Evolutionary conservation across 2,329 filamentous ascomycete genomes (phyloP).

Genomic region (Aspergillus tanneri): DNA sequence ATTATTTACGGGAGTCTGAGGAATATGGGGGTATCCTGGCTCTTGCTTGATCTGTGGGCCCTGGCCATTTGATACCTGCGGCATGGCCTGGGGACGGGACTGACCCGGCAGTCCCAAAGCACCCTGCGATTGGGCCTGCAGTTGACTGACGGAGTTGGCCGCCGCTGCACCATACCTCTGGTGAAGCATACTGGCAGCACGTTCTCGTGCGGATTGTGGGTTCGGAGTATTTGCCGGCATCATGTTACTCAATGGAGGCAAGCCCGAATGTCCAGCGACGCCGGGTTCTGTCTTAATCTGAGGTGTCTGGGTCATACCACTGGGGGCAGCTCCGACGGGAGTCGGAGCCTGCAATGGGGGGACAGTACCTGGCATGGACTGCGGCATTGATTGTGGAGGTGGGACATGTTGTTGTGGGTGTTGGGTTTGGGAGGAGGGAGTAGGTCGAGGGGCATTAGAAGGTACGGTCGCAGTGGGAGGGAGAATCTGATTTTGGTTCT

Average conservation of each 20-base stretch:
- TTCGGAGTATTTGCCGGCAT: slow-evolving; percentile 38
- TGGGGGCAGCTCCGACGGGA: slow-evolving; percentile 19
- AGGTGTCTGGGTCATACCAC: slow-evolving; percentile 34
- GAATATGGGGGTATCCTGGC: slow-evolving; percentile 35
- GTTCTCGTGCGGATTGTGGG: slow-evolving; percentile 54
- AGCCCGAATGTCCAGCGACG: slow-evolving; percentile 36
- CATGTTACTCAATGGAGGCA: slow-evolving; percentile 38
- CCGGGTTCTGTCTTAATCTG: slow-evolving; percentile 57
- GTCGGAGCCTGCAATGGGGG: slow-evolving; percentile 27
- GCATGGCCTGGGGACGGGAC: slow-evolving; percentile 28
- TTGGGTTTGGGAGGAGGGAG: slow-evolving; percentile 29
- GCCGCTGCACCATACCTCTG: slow-evolving; percentile 47
- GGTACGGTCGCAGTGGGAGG: slow-evolving; percentile 42
- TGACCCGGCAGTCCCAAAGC: slow-evolving; percentile 38
- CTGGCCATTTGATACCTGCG: slow-evolving; percentile 40
- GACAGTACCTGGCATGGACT: slow-evolving; percentile 30
- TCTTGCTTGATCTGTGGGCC: slow-evolving; percentile 45
- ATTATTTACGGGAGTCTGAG: slow-evolving; percentile 45
- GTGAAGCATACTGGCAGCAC: slow-evolving; percentile 53
- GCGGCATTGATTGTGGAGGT: slow-evolving; percentile 36
- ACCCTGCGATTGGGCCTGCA: slow-evolving; percentile 43
- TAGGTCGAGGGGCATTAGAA: slow-evolving; percentile 45
- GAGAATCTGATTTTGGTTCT: slow-evolving; percentile 39
- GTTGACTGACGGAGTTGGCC: slow-evolving; percentile 44
- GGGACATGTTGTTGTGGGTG: slow-evolving; percentile 36